Evolutionary conservation across 768 basidiomycete species (phyloP).

Genomic region (Xerocomellus chrysenteron): DNA sequence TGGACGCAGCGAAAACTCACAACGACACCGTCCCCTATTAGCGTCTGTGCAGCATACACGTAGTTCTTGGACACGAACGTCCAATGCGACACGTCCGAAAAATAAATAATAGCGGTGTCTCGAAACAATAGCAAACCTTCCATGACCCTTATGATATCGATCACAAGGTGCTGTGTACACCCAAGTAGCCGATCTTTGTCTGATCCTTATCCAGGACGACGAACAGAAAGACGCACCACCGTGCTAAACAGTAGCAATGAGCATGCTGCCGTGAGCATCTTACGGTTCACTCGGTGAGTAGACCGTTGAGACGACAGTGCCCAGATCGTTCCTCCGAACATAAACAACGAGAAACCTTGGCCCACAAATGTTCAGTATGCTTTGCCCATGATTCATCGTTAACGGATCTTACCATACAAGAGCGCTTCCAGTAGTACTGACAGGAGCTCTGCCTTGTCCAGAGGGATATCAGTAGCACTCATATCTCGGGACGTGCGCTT

Average conservation of each 20-base stretch:
- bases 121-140: constrained; percentile 27
- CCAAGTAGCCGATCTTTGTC: neutral
- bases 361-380: neutral
- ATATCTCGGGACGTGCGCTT: constrained; percentile 1
- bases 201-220: neutral
- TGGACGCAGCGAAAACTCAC: constrained; percentile 13
- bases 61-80: constrained; percentile 31
- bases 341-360: constrained; percentile 36
- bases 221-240: constrained; percentile 14
- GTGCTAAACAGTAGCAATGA: constrained; percentile 33
- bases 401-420: constrained; percentile 16
- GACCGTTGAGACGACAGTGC: constrained; percentile 11
- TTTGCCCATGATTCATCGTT: neutral
- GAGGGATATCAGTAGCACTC: neutral
- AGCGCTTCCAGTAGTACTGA: constrained; percentile 18
- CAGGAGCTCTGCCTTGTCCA: constrained; percentile 24
- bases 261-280: constrained; percentile 25
- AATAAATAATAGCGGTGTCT: constrained; percentile 21
- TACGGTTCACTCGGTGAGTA: constrained; percentile 13
- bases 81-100: constrained; percentile 25
- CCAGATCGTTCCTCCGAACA: constrained; percentile 35
- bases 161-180: constrained; percentile 22
- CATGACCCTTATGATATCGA: constrained; percentile 26
- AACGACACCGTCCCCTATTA: constrained; percentile 31
- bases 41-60: constrained; percentile 25